Evolutionary conservation across 1,139 yeast species (phyloP).

Genomic region (Candida freyschussii): DNA sequence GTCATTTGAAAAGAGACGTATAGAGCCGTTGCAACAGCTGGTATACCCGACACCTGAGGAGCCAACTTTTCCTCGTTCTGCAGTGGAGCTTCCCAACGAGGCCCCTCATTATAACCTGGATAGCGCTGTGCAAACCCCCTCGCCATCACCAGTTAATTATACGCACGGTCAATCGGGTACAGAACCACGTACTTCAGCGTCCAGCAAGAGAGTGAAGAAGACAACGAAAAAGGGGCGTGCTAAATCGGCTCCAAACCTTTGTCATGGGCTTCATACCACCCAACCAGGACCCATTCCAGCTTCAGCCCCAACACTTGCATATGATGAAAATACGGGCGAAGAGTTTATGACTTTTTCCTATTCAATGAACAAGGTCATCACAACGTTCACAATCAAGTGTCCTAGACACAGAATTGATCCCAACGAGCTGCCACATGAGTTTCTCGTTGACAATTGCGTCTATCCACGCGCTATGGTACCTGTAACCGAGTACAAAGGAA

Average conservation of each 20-base stretch:
- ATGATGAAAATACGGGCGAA: conserved; percentile 24
- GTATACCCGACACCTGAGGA: conserved; percentile 12
- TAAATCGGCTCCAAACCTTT: conserved; percentile 12
- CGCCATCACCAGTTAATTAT: conserved; percentile 1
- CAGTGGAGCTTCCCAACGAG: conserved; percentile 6
- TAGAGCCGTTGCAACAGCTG: conserved; percentile 6
- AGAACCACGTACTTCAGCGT: background rate
- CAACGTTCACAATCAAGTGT: conserved; percentile 24
- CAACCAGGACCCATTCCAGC: conserved; percentile 33
- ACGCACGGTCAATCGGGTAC: conserved; percentile 5
- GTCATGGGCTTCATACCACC: conserved; percentile 15
- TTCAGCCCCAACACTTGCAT: conserved; percentile 21
- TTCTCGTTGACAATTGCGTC: conserved; percentile 36
- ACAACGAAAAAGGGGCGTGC: conserved; percentile 7
- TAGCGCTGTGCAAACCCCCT: too few species aligned
- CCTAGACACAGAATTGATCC: conserved; percentile 32
- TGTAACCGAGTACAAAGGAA: conserved; percentile 36
- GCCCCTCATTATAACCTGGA: conserved; percentile 7
- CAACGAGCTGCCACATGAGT: conserved; percentile 29
- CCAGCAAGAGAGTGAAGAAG: too few species aligned
- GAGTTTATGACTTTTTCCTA: conserved; percentile 27
- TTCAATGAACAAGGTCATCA: conserved; percentile 27
- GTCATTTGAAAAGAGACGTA: conserved; percentile 8
- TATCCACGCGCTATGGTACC: conserved; percentile 43
- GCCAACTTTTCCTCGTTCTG: conserved; percentile 7